These are phyloP conservation scores for Zychaea mexicana DNA, from an alignment of 371 early-diverging fungal species.

Conservation along the genomic window DNA sequence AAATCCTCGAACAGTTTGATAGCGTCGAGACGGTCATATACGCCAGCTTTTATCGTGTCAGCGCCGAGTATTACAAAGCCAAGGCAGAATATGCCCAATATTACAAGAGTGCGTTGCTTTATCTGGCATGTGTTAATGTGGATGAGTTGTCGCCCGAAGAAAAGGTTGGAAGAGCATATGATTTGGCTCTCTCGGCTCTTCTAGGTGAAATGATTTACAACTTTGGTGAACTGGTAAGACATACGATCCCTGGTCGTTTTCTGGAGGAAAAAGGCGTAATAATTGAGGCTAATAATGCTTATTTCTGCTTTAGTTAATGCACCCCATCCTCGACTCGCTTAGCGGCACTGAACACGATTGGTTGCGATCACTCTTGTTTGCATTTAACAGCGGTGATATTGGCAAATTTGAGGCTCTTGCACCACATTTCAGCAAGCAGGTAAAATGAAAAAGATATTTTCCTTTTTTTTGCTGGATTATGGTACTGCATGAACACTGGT, in stretches of 20 bases:
- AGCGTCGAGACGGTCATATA: slow-evolving; percentile 89
- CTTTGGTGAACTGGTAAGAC: slow-evolving; percentile 94
- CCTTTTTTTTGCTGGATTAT: background rate
- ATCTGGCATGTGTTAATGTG: slow-evolving; percentile 87
- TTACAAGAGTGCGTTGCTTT: slow-evolving; percentile 93
- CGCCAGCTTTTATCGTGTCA: slow-evolving; percentile 92
- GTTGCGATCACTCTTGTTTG: slow-evolving; percentile 82
- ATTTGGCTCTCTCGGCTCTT: slow-evolving; percentile 89
- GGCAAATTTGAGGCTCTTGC: slow-evolving; percentile 85
- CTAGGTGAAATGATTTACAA: slow-evolving; percentile 96
- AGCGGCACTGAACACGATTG: slow-evolving; percentile 83
- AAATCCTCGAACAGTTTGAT: slow-evolving; percentile 79
- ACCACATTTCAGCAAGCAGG: slow-evolving; percentile 75
- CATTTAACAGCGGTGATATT: slow-evolving; percentile 95
- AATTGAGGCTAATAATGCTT: too few relatives aligned
- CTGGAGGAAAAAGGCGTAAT: background rate
- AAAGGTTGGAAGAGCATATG: slow-evolving; percentile 85
- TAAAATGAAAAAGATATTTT: slow-evolving; percentile 22
- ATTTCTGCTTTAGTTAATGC: slow-evolving; percentile 75
- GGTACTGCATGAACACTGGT: too few relatives aligned
- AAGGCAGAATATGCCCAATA: slow-evolving; percentile 91
- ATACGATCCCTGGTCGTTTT: background rate
- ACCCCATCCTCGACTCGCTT: slow-evolving; percentile 88
- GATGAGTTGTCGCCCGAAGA: slow-evolving; percentile 78
- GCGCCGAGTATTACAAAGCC: slow-evolving; percentile 95